Evolutionary conservation across 768 basidiomycete genomes (phyloP), one percentile per base, ranked within the genome.

Genomic region (Xerocomellus amylosporus): DNA sequence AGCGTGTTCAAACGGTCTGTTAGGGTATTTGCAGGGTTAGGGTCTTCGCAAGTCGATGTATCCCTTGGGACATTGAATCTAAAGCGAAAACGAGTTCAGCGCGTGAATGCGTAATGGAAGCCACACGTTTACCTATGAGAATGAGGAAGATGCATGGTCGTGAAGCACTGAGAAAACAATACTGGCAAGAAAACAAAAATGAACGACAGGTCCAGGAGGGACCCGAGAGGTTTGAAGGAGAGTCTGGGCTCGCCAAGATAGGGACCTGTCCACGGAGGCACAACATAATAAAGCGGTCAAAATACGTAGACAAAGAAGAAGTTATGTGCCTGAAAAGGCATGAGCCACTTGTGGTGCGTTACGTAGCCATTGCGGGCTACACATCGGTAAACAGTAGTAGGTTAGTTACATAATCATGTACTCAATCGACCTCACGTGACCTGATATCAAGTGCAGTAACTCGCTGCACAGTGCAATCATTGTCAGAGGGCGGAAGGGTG

Each of bases 1-100:
- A 85, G 78, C 0, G 67, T 73, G 65, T 90, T 88, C 53, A 90
- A 67, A 19, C 86, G 80, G 64, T 84, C 79, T 4, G 87, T 85
- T 2, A 82, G 55, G 19, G 85, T 81, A 33, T 84, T 82, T 39
- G 80, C 71, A 7, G 88, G 86, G 59, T 84, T 74, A 20, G 86
- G 75, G n/a, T 72, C 54, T 39, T 69, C 58, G 59, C 75, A 75
- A 19, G 14, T 56, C 5, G 61, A 42, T 15, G 56, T 31, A 8
- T 13, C 30, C 9, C 52, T 57, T 19, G 40, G 31, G 36, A 8
- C 8, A 12, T 13, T 44, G 20, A 46, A 49, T 47, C 60, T 63
- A 15, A 13, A 20, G 24, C 24, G n/a, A 36, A 42, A 48, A 5
- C 4, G 30, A 9, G 53, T 64, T 37, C n/a, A 61, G 56, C 36